phyloP scores from a whole-genome alignment of 139 green algal species.

The Nannochloris sp. region DNA sequence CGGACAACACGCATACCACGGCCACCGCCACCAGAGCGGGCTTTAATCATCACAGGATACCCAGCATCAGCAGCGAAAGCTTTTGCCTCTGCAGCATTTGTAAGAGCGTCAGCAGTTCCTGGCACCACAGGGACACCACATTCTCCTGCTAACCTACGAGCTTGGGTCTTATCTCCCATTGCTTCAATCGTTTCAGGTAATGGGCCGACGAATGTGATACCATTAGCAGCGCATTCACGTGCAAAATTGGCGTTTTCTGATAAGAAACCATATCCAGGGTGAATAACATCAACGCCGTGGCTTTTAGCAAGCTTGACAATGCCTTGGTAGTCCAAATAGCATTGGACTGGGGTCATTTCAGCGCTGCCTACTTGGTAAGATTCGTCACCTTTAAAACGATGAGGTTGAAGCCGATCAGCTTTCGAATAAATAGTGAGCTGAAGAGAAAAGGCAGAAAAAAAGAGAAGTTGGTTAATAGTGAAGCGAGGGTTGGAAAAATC shows the following conservation, averaged over 20 bases:
- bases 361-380: conserved; percentile 67
- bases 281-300: conserved; percentile 83
- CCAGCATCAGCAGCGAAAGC: conserved; percentile 64
- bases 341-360: conserved; percentile 63
- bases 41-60: conserved; percentile 96
- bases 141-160: conserved; percentile 55
- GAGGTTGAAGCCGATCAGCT: conserved; percentile 75
- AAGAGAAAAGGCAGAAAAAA: no score
- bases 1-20: conserved; percentile 88
- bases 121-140: conserved; percentile 83
- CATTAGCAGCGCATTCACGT: conserved; percentile 68
- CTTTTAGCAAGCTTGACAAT: conserved; percentile 67
- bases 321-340: conserved; percentile 79
- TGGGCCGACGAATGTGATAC: conserved; percentile 87
- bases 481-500: no score
- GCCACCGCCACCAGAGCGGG: conserved; percentile 84
- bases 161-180: conserved; percentile 86
- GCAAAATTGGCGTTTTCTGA: conserved; percentile 85
- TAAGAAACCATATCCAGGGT: conserved; percentile 90
- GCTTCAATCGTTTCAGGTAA: conserved; percentile 72
- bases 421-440: conserved; percentile 85
- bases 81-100: conserved; percentile 48
- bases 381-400: conserved; percentile 85
- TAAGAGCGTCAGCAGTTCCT: conserved; percentile 68
- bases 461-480: no score